Evolutionary conservation across 108 stramenopile species (phyloP).

Genomic region (Pseudonitzschia multiseries): DNA sequence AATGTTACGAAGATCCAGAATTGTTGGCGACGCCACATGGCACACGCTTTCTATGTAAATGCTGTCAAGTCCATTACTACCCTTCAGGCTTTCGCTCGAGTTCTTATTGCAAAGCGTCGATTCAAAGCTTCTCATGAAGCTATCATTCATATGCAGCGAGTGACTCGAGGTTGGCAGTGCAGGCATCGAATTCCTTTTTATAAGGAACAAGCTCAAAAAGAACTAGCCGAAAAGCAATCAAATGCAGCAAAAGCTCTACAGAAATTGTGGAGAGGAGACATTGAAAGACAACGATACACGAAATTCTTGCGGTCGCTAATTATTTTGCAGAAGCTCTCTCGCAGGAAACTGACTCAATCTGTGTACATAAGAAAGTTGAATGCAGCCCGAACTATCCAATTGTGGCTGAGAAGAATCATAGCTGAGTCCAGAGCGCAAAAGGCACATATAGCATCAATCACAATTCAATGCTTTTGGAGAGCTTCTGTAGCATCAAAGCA

Average conservation of each 20-base stretch:
- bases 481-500: neutral
- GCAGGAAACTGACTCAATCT: neutral
- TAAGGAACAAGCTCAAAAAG: conserved; percentile 1
- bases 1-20: conserved; percentile 1
- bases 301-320: neutral
- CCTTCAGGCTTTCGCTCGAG: neutral
- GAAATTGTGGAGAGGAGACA: neutral
- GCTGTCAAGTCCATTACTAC: neutral
- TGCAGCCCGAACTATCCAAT: conserved; percentile 6
- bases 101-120: neutral
- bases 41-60: neutral
- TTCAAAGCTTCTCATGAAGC: neutral
- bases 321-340: neutral
- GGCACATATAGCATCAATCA: neutral
- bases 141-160: neutral
- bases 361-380: neutral
- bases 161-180: conserved; percentile 7
- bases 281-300: neutral
- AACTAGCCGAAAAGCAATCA: neutral
- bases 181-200: neutral
- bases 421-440: neutral
- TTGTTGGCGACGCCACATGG: neutral
- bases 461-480: conserved; percentile 10
- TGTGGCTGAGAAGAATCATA: neutral
- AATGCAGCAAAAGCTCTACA: conserved; percentile 2